Conservation (phyloP, 2,329 filamentous ascomycete genomes). For the Paramyrothecium roridum region DNA sequence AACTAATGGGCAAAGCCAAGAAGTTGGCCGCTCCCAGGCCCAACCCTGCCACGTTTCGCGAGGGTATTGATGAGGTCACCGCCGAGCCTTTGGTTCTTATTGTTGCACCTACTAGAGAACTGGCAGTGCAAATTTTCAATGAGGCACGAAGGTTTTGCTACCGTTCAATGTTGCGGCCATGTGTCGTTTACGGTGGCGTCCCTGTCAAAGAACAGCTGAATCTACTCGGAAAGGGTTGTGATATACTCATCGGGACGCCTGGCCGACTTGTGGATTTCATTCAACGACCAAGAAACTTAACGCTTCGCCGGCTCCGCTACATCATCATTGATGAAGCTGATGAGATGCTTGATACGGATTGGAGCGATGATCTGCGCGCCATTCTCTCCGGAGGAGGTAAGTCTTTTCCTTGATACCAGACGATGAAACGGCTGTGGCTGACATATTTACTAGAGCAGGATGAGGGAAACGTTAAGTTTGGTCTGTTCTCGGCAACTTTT, state of each 20-base stretch:
- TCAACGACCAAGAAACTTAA: constrained; percentile 63
- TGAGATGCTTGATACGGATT: constrained; percentile 79
- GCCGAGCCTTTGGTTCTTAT: constrained; percentile 89
- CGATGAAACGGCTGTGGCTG: constrained; percentile 14
- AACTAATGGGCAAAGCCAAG: constrained; percentile 93
- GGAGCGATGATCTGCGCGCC: constrained; percentile 70
- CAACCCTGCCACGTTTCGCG: constrained; percentile 53
- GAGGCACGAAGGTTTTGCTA: constrained; percentile 93
- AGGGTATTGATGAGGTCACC: constrained; percentile 47
- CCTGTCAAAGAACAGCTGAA: constrained; percentile 66
- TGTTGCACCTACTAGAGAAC: constrained; percentile 81
- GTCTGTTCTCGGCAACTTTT: constrained; percentile 96
- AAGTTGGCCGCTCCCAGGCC: constrained; percentile 79
- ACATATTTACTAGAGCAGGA: constrained; percentile 60
- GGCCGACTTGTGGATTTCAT: constrained; percentile 87
- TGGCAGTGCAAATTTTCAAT: constrained; percentile 93
- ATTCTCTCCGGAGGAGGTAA: constrained; percentile 80
- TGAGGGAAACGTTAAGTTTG: constrained; percentile 63
- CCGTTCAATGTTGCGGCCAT: constrained; percentile 88
- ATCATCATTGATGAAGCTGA: constrained; percentile 92
- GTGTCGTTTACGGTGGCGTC: constrained; percentile 83
- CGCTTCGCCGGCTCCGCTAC: constrained; percentile 73
- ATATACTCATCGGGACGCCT: constrained; percentile 83
- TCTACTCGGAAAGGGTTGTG: constrained; percentile 79
- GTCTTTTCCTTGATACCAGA: constrained; percentile 21